phyloP scores from a whole-genome alignment of 108 stramenopile genomes.

The Nitzschia sp. region DNA sequence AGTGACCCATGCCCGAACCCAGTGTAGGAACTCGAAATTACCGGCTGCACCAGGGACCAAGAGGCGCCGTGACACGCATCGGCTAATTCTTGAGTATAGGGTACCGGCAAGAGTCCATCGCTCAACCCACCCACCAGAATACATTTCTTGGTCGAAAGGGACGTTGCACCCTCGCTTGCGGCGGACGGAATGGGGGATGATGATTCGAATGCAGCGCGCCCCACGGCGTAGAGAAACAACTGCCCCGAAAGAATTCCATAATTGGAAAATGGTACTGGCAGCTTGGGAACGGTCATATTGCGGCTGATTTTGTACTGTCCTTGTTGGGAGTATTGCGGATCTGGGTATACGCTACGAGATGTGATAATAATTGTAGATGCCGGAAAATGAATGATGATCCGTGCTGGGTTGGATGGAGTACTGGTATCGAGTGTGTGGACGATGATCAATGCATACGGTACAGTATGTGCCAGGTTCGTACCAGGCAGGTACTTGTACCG shows the following conservation, averaged over 20 bases:
- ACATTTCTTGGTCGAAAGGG: slow-evolving; percentile 54
- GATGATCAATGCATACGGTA: too few species aligned
- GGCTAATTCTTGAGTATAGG: slow-evolving; percentile 67
- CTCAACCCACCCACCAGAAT: slow-evolving; percentile 80
- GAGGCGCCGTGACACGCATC: slow-evolving; percentile 43
- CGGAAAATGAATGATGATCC: too few species aligned
- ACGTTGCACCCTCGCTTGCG: background rate
- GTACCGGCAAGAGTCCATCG: slow-evolving; percentile 78
- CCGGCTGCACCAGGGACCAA: slow-evolving; percentile 83
- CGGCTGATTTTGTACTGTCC: background rate
- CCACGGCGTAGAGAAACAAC: slow-evolving; percentile 70
- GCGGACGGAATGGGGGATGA: slow-evolving; percentile 20
- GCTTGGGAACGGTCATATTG: slow-evolving; percentile 13
- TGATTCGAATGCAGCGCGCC: slow-evolving; percentile 82
- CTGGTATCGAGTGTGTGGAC: too few species aligned
- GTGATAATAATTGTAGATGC: too few species aligned
- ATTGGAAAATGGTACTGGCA: slow-evolving; percentile 38
- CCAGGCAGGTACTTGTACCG: too few species aligned
- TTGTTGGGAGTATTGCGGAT: too few species aligned
- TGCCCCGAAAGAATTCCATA: slow-evolving; percentile 70
- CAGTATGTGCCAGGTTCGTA: too few species aligned
- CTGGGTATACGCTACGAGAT: too few species aligned
- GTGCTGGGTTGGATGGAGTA: too few species aligned
- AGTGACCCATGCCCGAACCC: slow-evolving; percentile 84
- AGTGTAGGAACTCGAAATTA: slow-evolving; percentile 64